Evolutionary conservation across 768 basidiomycete species (phyloP), one percentile per base, ranked within the genome.

Genomic region (Paxillus ammoniavirescens): DNA sequence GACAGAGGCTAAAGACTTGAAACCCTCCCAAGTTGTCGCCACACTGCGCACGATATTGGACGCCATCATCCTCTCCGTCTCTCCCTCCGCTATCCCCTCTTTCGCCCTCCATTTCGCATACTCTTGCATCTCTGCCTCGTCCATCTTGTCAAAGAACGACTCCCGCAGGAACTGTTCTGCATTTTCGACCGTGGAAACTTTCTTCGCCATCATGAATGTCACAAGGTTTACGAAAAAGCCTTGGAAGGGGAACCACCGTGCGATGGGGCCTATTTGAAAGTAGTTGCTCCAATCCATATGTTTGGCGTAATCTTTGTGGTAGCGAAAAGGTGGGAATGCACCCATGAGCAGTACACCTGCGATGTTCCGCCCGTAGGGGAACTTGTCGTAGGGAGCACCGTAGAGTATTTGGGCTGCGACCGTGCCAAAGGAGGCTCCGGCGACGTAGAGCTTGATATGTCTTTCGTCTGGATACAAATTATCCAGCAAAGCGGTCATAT

Each of bases 401-500:
- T 80, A 83, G 12, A 85, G 60, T 36, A 83, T 81, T 69, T 84
- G 83, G 0, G 82, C 78, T 3, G 76, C 70, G 10, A 76, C 72
- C 0, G 78, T 79, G 17, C 83, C 84, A 57, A 77, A 82, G 3
- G 81, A 82, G 12, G 78, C 78, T 0, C 80, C 83, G 13, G 72
- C 64, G 51, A 85, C 53, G 68, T 80, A 83, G 40, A 82, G 70
- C 55, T 68, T 74, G 48, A 82, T 68, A 21, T 72, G 61, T 21
- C 51, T 46, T 35, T 62, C 56, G 18, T 73, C 61, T 0, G 81
- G 79, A 57, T 82, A 79, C 30, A 82, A 73, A 61, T 81, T 78
- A 17, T 72, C 64, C 38, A 84, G 71, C 41, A 84, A 68, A 12
- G 73, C 65, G 0, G 75, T 73, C 54, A 78, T 73, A 59, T 81